These are phyloP conservation scores for Apiotrichum sp. DNA, from an alignment of 1,284 basidiomycete genomes.

Conservation along the genomic window DNA sequence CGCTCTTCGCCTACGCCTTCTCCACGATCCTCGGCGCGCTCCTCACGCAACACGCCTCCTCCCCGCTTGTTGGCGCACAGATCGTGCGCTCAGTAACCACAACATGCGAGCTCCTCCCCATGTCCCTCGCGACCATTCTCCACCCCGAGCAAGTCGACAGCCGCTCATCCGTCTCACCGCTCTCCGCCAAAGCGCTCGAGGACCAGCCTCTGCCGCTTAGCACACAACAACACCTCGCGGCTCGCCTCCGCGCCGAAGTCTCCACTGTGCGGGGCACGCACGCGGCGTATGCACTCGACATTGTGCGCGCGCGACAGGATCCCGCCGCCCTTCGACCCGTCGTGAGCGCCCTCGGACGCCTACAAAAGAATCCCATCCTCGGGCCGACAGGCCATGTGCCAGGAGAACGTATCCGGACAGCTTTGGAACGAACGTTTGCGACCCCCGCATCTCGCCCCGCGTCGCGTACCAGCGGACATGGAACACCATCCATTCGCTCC, in stretches of 20 bases:
- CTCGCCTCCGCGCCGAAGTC: constrained; percentile 20
- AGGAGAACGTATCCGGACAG: constrained; percentile 37
- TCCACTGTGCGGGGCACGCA: constrained; percentile 14
- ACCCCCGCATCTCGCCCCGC: constrained; percentile 1
- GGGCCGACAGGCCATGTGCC: constrained; percentile 37
- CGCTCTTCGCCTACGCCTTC: constrained; percentile 36
- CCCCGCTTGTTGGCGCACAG: constrained; percentile 21
- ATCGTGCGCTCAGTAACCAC: constrained; percentile 20
- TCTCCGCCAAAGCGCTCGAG: not conserved
- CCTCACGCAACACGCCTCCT: constrained; percentile 26
- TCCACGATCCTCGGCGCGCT: constrained; percentile 31
- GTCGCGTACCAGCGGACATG: not conserved
- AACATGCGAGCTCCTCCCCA: constrained; percentile 28
- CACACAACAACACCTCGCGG: constrained; percentile 22
- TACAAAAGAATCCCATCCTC: constrained; percentile 38
- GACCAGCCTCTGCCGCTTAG: not conserved
- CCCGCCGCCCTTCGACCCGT: constrained; percentile 18
- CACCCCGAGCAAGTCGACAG: constrained; percentile 1
- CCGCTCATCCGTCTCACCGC: not conserved
- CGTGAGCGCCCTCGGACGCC: constrained; percentile 22
- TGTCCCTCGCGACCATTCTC: constrained; percentile 28
- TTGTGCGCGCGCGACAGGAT: constrained; percentile 16
- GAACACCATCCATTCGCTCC: not conserved
- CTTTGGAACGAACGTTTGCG: constrained; percentile 26
- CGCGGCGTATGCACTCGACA: constrained; percentile 23